A percentile compares a stretch with the other conserved stretches of the same genome.
Conservation (phyloP, 2,329 filamentous ascomycete species). For the Penicillium sumatraense region DNA sequence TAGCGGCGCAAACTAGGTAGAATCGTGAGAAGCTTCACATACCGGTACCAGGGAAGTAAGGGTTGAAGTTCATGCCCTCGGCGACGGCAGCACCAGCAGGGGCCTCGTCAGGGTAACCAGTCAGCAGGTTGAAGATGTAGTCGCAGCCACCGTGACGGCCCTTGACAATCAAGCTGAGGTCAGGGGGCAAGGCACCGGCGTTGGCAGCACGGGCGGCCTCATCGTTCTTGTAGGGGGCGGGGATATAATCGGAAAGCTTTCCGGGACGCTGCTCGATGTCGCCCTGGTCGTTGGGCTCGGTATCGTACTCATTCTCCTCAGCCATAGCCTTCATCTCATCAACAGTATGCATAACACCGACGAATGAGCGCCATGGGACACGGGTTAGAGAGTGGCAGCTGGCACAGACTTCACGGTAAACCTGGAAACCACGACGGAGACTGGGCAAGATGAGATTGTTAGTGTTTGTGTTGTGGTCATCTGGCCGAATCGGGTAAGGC, state of each 20-base stretch:
- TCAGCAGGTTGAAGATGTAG: conserved; percentile 97
- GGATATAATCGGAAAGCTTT: conserved; percentile 98
- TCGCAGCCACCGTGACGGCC: conserved; percentile 95
- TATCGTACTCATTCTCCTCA: conserved; percentile 98
- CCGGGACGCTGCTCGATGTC: conserved; percentile 98
- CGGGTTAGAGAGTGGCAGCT: conserved; percentile 96
- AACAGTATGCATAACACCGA: conserved; percentile 90
- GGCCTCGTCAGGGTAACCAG: conserved; percentile 95
- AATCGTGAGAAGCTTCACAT: conserved; percentile 25
- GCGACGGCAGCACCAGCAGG: conserved; percentile 85
- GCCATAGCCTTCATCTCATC: conserved; percentile 97
- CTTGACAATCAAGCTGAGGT: conserved; percentile 98
- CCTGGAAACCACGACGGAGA: conserved; percentile 98
- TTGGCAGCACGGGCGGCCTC: conserved; percentile 97
- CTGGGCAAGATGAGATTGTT: conserved; percentile 54
- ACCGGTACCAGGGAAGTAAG: conserved; percentile 98
- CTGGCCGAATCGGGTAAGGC: conserved; percentile 8
- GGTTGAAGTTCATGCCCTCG: conserved; percentile 98
- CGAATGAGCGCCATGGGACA: conserved; percentile 89
- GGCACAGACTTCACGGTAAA: conserved; percentile 97
- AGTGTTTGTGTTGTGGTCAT: conserved; percentile 19
- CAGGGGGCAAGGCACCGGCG: conserved; percentile 95
- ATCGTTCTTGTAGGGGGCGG: conserved; percentile 96
- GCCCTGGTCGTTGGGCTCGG: conserved; percentile 95
- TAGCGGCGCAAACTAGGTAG: conserved; percentile 11